Evolutionary conservation across 805 yeast genomes (phyloP), one percentile per base, ranked within the genome.

Genomic region (Wickerhamiella galacta): DNA sequence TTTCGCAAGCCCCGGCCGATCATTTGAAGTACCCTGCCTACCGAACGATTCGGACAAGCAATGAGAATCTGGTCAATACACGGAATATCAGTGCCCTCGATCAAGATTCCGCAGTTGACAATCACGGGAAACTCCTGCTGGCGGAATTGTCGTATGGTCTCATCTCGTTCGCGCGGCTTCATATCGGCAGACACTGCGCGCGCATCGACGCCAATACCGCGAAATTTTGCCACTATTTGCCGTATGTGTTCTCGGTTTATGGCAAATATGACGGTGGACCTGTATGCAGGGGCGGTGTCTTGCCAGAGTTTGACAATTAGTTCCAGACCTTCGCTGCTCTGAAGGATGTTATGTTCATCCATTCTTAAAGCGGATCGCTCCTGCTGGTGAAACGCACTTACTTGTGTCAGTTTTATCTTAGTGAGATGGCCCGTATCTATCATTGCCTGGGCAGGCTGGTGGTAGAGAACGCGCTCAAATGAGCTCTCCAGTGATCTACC

Each of bases 71-170:
- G 73, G 47, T 85, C 95, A 36, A 83, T 76, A 39, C 73, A 73
- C 3, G 95, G 95, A 14, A 87, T 73, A 55, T 85, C 95, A 0
- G 95, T 82, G 0, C 96, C 96, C 51, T 85, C 96, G 0, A 94
- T 85, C 44, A 87, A 75, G 4, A 85, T 80, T 12, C 78, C 81
- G 50, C 93, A 90, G 48, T 87, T 87, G 57, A 90, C 66, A 20
- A 85, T 54, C 0, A 87, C 92, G 4, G 75, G 70, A 14, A 80
- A 61, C 11, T 63, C 48, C 0, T 90, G 83, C 0, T 54, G 43
- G 39, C 62, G 65, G 48, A 85, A 87, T 22, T 67, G 73, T 4
- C 57, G 52, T 2, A 83, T 53, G 0, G 71, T 60, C 2, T 51
- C 46, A 11, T 56, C 63, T 25, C 95, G 58, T 25, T 66, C 71